phyloP scores from a whole-genome alignment of 2,329 filamentous ascomycete species.

The Aspergillus brunneoviolaceus region DNA sequence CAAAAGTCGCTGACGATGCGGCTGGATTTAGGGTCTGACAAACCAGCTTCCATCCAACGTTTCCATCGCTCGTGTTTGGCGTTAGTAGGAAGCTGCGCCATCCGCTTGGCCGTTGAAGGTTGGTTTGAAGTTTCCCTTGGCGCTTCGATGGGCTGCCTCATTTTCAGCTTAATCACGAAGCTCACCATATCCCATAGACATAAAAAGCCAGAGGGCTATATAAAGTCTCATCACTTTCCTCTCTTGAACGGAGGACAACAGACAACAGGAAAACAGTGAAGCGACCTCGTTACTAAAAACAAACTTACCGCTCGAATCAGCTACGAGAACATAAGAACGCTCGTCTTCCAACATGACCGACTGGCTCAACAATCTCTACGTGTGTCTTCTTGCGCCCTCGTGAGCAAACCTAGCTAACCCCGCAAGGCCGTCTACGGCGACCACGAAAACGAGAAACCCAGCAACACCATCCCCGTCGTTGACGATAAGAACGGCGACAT shows the following conservation, averaged over 20 bases:
- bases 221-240: too few relatives aligned
- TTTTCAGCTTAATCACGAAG: too few relatives aligned
- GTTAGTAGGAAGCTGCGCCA: not conserved
- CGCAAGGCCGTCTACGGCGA: not conserved
- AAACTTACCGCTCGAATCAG: not conserved
- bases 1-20: not conserved
- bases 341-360: not conserved
- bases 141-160: too few relatives aligned
- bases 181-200: too few relatives aligned
- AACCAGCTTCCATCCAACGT: not conserved
- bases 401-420: not conserved
- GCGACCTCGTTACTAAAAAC: not conserved
- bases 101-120: too few relatives aligned
- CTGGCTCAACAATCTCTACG: not conserved
- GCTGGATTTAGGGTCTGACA: not conserved
- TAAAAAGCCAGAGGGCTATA: too few relatives aligned
- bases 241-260: too few relatives aligned
- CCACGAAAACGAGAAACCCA: not conserved
- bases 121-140: too few relatives aligned
- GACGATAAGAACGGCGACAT: not conserved
- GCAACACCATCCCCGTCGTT: not conserved
- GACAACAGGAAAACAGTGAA: not conserved
- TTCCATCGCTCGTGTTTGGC: not conserved
- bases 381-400: not conserved
- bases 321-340: too few relatives aligned